Conservation (phyloP, 1,284 basidiomycete genomes). For the Pisolithus thermaeus region DNA sequence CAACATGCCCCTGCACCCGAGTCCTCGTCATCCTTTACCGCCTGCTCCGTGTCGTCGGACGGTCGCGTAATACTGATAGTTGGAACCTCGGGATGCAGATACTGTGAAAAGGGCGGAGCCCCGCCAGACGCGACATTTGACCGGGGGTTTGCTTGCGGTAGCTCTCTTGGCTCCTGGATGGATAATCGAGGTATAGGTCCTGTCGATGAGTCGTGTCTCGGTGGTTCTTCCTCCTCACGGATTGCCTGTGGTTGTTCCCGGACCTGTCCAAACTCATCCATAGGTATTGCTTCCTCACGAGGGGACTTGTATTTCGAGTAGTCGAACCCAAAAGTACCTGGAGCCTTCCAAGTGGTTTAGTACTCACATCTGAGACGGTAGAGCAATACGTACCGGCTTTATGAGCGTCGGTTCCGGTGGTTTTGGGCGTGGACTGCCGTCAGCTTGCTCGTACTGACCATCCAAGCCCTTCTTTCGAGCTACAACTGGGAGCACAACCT, state of each 20-base stretch:
- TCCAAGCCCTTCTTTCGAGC: slow-evolving; percentile 78
- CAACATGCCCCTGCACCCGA: slow-evolving; percentile 44
- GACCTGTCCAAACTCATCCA: slow-evolving; percentile 59
- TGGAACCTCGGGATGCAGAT: slow-evolving; percentile 15
- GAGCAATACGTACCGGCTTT: slow-evolving; percentile 46
- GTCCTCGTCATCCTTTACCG: slow-evolving; percentile 36
- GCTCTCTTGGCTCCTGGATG: slow-evolving; percentile 16
- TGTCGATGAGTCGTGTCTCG: slow-evolving; percentile 10
- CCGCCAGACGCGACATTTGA: slow-evolving; percentile 30
- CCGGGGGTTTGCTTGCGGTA: slow-evolving; percentile 23
- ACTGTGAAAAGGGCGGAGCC: slow-evolving; percentile 56
- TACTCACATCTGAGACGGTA: neutral
- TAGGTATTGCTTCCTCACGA: slow-evolving; percentile 42
- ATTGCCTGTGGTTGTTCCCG: slow-evolving; percentile 14
- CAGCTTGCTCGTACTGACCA: slow-evolving; percentile 57
- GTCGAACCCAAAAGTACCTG: slow-evolving; percentile 77
- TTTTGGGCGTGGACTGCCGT: slow-evolving; percentile 54
- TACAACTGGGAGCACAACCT: slow-evolving; percentile 69
- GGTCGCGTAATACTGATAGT: slow-evolving; percentile 25
- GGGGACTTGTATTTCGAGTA: slow-evolving; percentile 55
- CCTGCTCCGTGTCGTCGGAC: slow-evolving; percentile 19
- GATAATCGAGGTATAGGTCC: neutral
- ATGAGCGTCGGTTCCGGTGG: slow-evolving; percentile 31
- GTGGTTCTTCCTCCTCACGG: slow-evolving; percentile 13
- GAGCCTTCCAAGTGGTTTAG: slow-evolving; percentile 44